Evolutionary conservation across 2,329 filamentous ascomycete species (phyloP).

Genomic region (Cladophialophora chaetospira): DNA sequence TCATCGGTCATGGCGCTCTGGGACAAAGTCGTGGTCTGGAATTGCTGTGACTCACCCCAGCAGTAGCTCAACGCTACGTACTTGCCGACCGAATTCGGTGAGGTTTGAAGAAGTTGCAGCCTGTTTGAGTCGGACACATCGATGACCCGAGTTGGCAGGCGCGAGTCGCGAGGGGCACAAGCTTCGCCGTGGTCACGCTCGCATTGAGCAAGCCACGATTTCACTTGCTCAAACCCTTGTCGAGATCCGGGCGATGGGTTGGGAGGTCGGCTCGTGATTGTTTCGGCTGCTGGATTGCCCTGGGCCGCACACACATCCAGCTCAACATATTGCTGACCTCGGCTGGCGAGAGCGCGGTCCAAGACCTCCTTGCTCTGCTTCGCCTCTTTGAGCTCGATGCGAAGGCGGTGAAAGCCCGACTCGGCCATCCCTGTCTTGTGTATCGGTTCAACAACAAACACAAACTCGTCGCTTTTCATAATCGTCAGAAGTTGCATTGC

Average conservation of each 20-base stretch:
- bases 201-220: not conserved
- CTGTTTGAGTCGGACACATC: not conserved
- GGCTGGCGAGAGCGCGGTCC: not conserved
- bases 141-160: not conserved
- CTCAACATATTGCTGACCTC: not conserved
- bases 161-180: not conserved
- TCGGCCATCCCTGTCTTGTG: not conserved
- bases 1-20: constrained; percentile 1
- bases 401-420: not conserved
- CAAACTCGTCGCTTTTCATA: constrained; percentile 1
- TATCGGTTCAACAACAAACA: not conserved
- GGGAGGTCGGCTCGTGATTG: not conserved
- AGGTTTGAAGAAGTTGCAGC: not conserved
- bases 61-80: constrained; percentile 27
- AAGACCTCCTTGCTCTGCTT: constrained; percentile 1
- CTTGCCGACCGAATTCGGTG: no score
- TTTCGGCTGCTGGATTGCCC: not conserved
- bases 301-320: not conserved
- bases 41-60: constrained; percentile 20
- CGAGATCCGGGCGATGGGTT: not conserved
- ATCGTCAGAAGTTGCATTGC: not conserved
- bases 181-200: not conserved
- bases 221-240: not conserved
- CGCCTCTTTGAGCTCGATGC: not conserved
- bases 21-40: not conserved